A percentile compares a stretch with the other conserved stretches of the same genome.
These are phyloP conservation scores for Clonostachys solani DNA, from an alignment of 2,329 filamentous ascomycete species.

Conservation along the genomic window DNA sequence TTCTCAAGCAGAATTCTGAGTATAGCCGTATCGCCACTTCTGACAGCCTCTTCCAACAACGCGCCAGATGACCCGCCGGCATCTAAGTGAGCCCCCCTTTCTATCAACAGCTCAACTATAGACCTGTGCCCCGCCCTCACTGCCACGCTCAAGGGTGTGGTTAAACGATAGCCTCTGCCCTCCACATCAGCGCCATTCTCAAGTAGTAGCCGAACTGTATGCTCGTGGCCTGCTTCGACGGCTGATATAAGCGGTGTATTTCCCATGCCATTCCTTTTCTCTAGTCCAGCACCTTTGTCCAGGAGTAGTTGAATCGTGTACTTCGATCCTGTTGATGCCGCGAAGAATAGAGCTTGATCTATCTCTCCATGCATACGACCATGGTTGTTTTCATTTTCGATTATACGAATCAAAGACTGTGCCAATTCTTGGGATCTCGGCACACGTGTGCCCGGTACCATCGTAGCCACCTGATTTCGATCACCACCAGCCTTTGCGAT, in stretches of 20 bases:
- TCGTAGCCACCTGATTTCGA: no score
- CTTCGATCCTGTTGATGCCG: no score
- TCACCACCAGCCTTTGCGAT: no score
- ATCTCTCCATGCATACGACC: no score
- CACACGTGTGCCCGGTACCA: no score
- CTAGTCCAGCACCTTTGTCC: neutral
- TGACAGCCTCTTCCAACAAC: slow-evolving; percentile 5
- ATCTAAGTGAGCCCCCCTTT: neutral
- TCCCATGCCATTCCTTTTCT: neutral
- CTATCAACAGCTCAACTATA: neutral
- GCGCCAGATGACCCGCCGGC: neutral
- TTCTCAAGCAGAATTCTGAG: neutral
- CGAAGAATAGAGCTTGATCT: no score
- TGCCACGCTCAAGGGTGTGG: neutral
- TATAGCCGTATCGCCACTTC: neutral
- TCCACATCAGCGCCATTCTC: neutral
- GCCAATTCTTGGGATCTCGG: no score
- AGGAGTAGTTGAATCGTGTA: no score
- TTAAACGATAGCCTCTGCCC: slow-evolving; percentile 2
- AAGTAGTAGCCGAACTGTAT: neutral
- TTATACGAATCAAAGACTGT: no score
- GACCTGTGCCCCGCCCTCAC: neutral
- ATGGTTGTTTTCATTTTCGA: no score
- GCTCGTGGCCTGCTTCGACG: neutral
- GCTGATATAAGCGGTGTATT: neutral